Evolutionary conservation across 306 rosid genomes (phyloP).

Genomic region (Mimosa bimucronata): DNA sequence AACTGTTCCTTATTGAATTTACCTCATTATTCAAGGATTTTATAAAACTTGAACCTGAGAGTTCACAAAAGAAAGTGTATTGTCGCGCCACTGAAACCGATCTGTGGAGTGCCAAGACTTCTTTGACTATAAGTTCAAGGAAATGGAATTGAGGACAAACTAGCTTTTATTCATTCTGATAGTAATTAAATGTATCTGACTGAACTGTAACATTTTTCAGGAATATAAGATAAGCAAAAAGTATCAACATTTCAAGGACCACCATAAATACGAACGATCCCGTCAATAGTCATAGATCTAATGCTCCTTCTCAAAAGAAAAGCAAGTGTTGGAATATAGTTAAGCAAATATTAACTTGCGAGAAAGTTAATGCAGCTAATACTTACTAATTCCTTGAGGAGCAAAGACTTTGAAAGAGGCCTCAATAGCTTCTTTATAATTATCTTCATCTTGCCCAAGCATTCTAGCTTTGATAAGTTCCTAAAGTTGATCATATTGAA

Average conservation of each 20-base stretch:
- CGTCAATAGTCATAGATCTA: background rate
- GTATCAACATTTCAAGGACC: background rate
- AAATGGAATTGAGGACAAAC: background rate
- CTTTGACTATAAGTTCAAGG: background rate
- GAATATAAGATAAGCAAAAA: background rate
- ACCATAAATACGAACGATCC: background rate
- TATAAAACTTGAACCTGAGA: conserved; percentile 6
- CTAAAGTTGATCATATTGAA: conserved; percentile 52
- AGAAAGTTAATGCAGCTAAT: conserved; percentile 10
- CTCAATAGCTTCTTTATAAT: conserved; percentile 92
- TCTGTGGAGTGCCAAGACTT: background rate
- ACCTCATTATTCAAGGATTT: conserved; percentile 11
- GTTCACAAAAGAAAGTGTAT: conserved; percentile 24
- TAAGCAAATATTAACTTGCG: conserved; percentile 29
- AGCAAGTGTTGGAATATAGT: conserved; percentile 19
- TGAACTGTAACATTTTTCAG: conserved; percentile 2
- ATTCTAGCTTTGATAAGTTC: conserved; percentile 78
- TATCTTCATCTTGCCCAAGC: conserved; percentile 85
- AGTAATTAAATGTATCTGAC: background rate
- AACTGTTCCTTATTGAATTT: conserved; percentile 5
- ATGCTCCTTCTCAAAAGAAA: conserved; percentile 30
- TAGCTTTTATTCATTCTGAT: background rate
- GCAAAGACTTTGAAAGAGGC: conserved; percentile 94
- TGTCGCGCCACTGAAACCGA: background rate
- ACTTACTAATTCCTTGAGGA: conserved; percentile 89